Evolutionary conservation across 2,329 filamentous ascomycete species (phyloP).

Genomic region (Beauveria rudraprayagi): DNA sequence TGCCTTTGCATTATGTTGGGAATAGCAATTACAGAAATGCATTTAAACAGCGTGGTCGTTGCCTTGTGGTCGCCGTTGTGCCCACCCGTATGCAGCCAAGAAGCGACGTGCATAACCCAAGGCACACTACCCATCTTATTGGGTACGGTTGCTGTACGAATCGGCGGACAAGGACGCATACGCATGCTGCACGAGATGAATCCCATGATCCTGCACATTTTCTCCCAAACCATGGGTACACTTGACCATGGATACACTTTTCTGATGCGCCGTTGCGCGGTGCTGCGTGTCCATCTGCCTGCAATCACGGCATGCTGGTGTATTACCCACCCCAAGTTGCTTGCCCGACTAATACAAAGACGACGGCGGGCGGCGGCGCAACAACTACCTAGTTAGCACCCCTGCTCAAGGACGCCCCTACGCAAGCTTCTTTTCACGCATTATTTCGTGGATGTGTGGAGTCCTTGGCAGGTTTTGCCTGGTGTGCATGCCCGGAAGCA

Average conservation of each 20-base stretch:
- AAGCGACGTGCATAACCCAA: background rate
- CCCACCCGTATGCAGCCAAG: background rate
- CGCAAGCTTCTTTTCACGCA: background rate
- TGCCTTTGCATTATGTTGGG: background rate
- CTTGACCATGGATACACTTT: too few relatives aligned
- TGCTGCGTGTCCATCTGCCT: background rate
- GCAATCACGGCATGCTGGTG: background rate
- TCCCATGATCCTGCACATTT: background rate
- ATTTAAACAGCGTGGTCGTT: background rate
- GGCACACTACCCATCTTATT: conserved; percentile 2
- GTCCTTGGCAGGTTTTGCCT: background rate
- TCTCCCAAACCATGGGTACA: background rate
- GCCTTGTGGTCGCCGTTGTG: background rate
- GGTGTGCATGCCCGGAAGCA: conserved; percentile 3
- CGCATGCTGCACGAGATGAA: background rate
- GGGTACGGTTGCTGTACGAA: background rate
- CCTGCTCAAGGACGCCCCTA: background rate
- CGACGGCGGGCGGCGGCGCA: background rate
- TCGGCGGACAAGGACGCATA: background rate
- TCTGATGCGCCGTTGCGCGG: background rate
- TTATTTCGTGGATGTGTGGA: background rate
- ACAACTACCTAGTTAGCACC: background rate
- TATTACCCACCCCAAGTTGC: background rate
- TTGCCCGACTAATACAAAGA: background rate
- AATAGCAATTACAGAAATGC: background rate